phyloP scores from a whole-genome alignment of 106 monocot genomes.

The Acanthochlamys bracteata region DNA sequence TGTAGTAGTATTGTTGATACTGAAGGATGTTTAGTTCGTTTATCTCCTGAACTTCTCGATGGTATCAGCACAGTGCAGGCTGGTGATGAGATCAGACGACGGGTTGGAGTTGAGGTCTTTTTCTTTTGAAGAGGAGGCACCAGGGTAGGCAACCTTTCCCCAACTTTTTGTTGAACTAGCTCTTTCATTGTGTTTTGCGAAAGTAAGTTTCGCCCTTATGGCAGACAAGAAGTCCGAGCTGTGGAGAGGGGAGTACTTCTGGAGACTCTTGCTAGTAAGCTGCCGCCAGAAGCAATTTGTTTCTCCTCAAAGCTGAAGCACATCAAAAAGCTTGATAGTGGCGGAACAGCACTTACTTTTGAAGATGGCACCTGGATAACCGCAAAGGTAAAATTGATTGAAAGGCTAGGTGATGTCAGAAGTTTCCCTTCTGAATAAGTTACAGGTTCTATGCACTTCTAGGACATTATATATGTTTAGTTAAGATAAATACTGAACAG shows the following conservation, averaged over 20 bases:
- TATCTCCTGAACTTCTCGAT: slow-evolving; percentile 15
- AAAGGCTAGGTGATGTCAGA: background rate
- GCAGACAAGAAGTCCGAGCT: slow-evolving; percentile 80
- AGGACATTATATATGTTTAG: too few relatives aligned
- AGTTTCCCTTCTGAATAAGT: too few relatives aligned
- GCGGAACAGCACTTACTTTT: slow-evolving; percentile 51
- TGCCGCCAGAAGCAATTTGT: slow-evolving; percentile 48
- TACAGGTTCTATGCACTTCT: too few relatives aligned
- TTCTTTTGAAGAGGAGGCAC: slow-evolving; percentile 59
- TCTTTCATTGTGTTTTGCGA: background rate
- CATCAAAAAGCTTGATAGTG: slow-evolving; percentile 27
- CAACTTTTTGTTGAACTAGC: background rate
- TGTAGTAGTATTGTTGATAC: background rate
- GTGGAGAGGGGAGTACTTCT: slow-evolving; percentile 71
- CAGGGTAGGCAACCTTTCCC: slow-evolving; percentile 30
- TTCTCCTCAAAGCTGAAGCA: slow-evolving; percentile 58
- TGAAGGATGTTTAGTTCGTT: background rate
- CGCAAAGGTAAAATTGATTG: slow-evolving; percentile 45
- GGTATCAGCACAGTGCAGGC: slow-evolving; percentile 44
- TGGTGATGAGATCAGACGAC: slow-evolving; percentile 64
- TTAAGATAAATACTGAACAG: too few relatives aligned
- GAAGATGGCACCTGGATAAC: slow-evolving; percentile 50
- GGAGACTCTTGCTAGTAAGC: slow-evolving; percentile 52
- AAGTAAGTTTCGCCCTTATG: slow-evolving; percentile 1
- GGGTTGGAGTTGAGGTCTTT: slow-evolving; percentile 75